Evolutionary conservation across 306 rosid species (phyloP), one percentile per base, ranked within the genome.

Genomic region (Castanea mollissima): DNA sequence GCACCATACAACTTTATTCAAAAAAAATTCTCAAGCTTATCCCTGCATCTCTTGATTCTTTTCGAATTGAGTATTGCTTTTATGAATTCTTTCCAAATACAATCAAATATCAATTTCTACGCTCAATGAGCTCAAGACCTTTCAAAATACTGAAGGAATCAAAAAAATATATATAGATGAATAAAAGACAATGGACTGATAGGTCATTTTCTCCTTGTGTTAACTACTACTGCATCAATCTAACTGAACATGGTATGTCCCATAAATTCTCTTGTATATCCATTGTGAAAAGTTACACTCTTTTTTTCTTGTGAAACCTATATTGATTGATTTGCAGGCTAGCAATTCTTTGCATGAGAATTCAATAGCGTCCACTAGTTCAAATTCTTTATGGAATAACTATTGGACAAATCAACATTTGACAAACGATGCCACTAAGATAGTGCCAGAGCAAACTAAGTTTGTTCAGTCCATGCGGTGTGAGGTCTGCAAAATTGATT

Each of bases 401-500:
- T 71, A 60, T 55, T 87, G 75, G 89, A 10, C 67, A 56, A 25
- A 72, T 69, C 88, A 84, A 79, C 18, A 34, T 74, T 71, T 75
- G 55, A 73, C 76, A 46, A 75, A 58, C 64, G 73, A 65, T 55
- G 44, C 68, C 18, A 44, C 83, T 32, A 34, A 19, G 12, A 32
- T 65, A 75, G 59, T 65, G 27, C 84, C 85, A 27, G 35, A 76
- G 65, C 84, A 86, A 78, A 71, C 85, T 77, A 83, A 55, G 65
- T 81, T 75, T 78, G 55, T 16, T 34, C 77, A 59, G 63, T 59
- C 83, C 21, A 38, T 87, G 72, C 52, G 82, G 58, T 87, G 87
- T 76, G 92, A 85, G 70, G 80, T 89, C 73, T 87, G 89, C 82
- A 80, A 83, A 71, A 27, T 87, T 62, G 84, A 78, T 79, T 89